phyloP scores from a whole-genome alignment of 495 filamentous ascomycete genomes.

The Penicillium robsamsonii region DNA sequence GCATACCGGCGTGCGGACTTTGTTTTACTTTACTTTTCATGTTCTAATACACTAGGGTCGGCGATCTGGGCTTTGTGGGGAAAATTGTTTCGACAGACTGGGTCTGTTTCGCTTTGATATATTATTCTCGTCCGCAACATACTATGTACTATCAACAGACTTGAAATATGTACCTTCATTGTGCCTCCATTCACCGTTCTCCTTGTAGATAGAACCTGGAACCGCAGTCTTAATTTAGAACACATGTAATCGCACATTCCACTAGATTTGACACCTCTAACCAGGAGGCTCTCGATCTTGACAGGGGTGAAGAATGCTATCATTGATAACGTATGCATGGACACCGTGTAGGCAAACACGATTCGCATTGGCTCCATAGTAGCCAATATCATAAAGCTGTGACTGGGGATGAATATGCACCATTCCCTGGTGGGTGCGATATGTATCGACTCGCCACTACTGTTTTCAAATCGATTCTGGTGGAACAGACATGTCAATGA shows the following conservation, averaged over 20 bases:
- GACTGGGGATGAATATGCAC: neutral
- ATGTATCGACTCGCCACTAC: neutral
- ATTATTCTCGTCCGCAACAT: neutral
- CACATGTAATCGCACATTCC: constrained; percentile 12
- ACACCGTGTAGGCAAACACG: neutral
- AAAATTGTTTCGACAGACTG: constrained; percentile 9
- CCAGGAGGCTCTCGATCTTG: neutral
- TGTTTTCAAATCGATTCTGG: neutral
- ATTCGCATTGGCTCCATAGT: neutral
- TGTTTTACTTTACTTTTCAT: constrained; percentile 9
- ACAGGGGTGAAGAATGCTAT: constrained; percentile 7
- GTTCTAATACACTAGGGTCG: neutral
- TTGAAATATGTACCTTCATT: neutral
- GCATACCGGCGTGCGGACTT: constrained; percentile 9
- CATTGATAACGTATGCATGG: neutral
- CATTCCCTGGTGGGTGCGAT: neutral
- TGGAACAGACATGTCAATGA: neutral
- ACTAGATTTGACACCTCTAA: constrained; percentile 1
- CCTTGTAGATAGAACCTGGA: neutral
- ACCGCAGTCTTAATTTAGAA: neutral
- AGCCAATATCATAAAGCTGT: neutral
- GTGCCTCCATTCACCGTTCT: neutral
- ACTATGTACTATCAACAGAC: constrained; percentile 1
- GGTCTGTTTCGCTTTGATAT: constrained; percentile 8
- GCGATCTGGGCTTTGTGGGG: constrained; percentile 1